These are phyloP conservation scores for Wickerhamiella parazyma DNA, from an alignment of 805 yeast species.

Conservation along the genomic window DNA sequence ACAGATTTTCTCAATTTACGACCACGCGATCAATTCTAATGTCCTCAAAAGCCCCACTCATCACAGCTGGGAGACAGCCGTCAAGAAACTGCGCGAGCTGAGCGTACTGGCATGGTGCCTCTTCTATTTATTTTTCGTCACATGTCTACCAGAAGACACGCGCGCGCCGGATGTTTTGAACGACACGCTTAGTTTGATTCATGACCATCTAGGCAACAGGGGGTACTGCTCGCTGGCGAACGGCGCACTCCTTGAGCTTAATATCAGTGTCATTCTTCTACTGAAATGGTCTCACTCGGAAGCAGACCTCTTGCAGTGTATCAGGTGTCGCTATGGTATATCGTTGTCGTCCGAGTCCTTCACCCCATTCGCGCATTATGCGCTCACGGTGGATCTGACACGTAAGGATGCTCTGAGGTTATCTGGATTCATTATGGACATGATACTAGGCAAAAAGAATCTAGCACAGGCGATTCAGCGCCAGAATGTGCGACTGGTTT, in stretches of 20 bases:
- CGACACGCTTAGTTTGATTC: slow-evolving; percentile 46
- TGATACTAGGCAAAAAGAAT: slow-evolving; percentile 42
- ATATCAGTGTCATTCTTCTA: slow-evolving; percentile 40
- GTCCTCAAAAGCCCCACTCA: slow-evolving; percentile 22
- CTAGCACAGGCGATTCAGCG: slow-evolving; percentile 48
- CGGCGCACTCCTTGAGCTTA: slow-evolving; percentile 48
- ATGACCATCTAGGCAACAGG: slow-evolving; percentile 57
- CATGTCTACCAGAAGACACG: slow-evolving; percentile 17
- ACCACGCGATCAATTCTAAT: slow-evolving; percentile 25
- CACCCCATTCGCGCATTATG: slow-evolving; percentile 53
- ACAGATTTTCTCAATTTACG: slow-evolving; percentile 26
- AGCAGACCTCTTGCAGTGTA: slow-evolving; percentile 58
- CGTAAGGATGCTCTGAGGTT: slow-evolving; percentile 29
- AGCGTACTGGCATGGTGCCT: slow-evolving; percentile 26
- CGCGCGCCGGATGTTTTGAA: slow-evolving; percentile 21
- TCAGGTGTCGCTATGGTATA: slow-evolving; percentile 68
- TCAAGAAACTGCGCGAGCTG: slow-evolving; percentile 22
- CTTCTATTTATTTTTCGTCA: slow-evolving; percentile 29
- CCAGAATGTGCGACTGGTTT: slow-evolving; percentile 32
- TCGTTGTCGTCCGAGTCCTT: slow-evolving; percentile 44
- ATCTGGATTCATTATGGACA: slow-evolving; percentile 38
- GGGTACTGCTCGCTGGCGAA: slow-evolving; percentile 53
- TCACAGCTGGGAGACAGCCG: slow-evolving; percentile 23
- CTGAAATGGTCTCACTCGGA: slow-evolving; percentile 38
- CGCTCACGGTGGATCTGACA: slow-evolving; percentile 31